Evolutionary conservation across 2,329 filamentous ascomycete genomes (phyloP).

Genomic region (Trichophyton equinum): DNA sequence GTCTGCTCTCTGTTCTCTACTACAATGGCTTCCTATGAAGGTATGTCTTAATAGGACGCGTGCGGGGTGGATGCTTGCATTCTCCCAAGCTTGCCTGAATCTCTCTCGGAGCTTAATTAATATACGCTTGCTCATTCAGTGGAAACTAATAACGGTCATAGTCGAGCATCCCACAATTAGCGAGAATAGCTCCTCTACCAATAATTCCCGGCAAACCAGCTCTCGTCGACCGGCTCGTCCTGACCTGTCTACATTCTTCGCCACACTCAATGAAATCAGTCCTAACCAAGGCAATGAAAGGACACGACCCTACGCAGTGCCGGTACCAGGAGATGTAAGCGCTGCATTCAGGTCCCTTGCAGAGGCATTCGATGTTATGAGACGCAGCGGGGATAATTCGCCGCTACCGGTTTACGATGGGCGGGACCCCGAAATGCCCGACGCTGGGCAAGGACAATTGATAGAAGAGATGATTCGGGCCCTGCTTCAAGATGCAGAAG

Average conservation of each 20-base stretch:
- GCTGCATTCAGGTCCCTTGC: constrained; percentile 48
- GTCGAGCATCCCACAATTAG: constrained; percentile 33
- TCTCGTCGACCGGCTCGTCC: constrained; percentile 40
- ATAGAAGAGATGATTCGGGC: constrained; percentile 44
- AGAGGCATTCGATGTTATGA: constrained; percentile 49
- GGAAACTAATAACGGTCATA: constrained; percentile 14
- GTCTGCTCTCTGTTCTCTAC: background rate
- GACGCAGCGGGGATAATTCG: constrained; percentile 26
- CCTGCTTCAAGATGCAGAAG: constrained; percentile 44
- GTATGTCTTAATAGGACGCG: constrained; percentile 15
- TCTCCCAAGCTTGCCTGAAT: background rate
- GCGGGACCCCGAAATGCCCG: constrained; percentile 24
- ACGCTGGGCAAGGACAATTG: constrained; percentile 21
- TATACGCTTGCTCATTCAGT: background rate
- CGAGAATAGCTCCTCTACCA: constrained; percentile 15
- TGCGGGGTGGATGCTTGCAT: background rate
- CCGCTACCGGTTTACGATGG: constrained; percentile 34
- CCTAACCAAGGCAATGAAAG: constrained; percentile 37
- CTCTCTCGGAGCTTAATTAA: constrained; percentile 7
- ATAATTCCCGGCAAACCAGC: constrained; percentile 9
- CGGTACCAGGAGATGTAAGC: constrained; percentile 48
- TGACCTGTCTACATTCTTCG: constrained; percentile 54
- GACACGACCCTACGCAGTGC: constrained; percentile 45
- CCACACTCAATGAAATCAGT: constrained; percentile 46
- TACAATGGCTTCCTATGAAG: constrained; percentile 33